Evolutionary conservation across 73 alveolate species (phyloP), one percentile per base, ranked within the genome.

Genomic region (Effrenium voratum): DNA sequence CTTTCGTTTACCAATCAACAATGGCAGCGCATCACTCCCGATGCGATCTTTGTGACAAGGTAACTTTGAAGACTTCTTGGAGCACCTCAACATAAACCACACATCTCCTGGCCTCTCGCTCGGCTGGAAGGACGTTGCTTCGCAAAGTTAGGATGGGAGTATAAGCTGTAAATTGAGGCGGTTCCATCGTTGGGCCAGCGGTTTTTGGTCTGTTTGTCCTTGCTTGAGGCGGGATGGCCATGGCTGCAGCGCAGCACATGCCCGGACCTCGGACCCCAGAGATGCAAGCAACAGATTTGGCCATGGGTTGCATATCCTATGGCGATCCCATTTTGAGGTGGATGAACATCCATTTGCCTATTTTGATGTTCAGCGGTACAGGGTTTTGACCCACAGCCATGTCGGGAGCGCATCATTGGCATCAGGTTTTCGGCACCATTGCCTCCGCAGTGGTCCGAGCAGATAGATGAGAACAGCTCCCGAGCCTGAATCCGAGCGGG

Each of bases 401-500:
- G 45, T n/a, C 81, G 10, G 8, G 38, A 70, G 26, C 81, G 45
- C 24, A 36, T n/a, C 22, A 26, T 13, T 63, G 57, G 38, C 16
- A 5, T 1, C 44, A 86, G 95, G 95, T 86, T 59, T 59, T 43
- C 88, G 26, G 87, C 97, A 15, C 97, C 97, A 4, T 44, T 90
- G 97, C 97, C 97, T 15, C 97, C 97, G 19, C 88, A 66, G 77
- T 90, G 97, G 97, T 70, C 97, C 3, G 97, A 90, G 88, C 97
- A 90, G 47, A 88, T 90, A 43, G 97, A 90, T 43, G 97, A 90
- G 66, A 70, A 76, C 47, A 90, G 77, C 88, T 34, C 70, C 55
- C 95, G 95, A 13, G 95, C 49, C 24, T 55, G 93, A 59, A n/a
- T n/a, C n/a, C n/a, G n/a, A n/a, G n/a, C n/a, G n/a, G n/a, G n/a